Evolutionary conservation across 2,329 filamentous ascomycete species (phyloP).

Genomic region (Zalaria obscura): DNA sequence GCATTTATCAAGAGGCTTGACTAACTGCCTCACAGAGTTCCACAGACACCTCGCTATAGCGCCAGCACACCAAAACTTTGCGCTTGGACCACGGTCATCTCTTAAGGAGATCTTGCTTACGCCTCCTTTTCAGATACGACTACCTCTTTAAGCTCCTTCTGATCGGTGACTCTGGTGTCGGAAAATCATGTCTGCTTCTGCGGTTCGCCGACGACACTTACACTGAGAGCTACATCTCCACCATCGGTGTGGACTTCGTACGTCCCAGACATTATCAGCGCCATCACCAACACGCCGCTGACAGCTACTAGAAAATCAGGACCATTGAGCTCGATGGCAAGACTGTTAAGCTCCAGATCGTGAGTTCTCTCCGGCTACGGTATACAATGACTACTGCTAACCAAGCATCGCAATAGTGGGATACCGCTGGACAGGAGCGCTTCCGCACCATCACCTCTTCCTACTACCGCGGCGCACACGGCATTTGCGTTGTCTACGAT

Average conservation of each 20-base stretch:
- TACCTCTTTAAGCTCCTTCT: conserved; percentile 99
- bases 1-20: too few relatives aligned
- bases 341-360: conserved; percentile 98
- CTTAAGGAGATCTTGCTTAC: conserved; percentile 3
- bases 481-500: conserved; percentile 99
- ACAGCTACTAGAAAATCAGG: conserved; percentile 67
- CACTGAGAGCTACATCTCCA: conserved; percentile 99
- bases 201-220: conserved; percentile 99
- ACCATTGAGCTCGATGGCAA: conserved; percentile 99
- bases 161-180: conserved; percentile 99
- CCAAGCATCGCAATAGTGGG: conserved; percentile 55
- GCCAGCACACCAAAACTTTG: too few relatives aligned
- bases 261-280: conserved; percentile 17
- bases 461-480: conserved; percentile 97
- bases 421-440: conserved; percentile 96
- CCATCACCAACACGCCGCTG: conserved; percentile 11
- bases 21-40: too few relatives aligned
- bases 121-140: conserved; percentile 65
- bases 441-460: conserved; percentile 99
- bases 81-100: too few relatives aligned
- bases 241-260: conserved; percentile 98
- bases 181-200: conserved; percentile 97
- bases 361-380: conserved; percentile 32
- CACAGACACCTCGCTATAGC: too few relatives aligned
- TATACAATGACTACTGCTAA: conserved; percentile 3